Evolutionary conservation across 2,329 filamentous ascomycete species (phyloP).

Genomic region (Nemania sp.): DNA sequence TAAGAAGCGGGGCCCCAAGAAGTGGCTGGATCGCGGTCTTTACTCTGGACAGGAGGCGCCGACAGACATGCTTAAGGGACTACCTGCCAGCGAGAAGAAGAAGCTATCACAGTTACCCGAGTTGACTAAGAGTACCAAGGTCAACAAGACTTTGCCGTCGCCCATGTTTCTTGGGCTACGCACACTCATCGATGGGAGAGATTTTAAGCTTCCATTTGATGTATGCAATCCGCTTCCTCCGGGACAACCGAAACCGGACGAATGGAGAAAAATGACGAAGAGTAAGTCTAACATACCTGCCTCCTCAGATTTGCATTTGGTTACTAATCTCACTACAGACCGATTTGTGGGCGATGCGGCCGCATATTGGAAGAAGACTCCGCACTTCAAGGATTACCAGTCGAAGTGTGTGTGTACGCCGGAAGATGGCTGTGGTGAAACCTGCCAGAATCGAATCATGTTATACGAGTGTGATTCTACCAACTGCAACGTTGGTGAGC

Average conservation of each 20-base stretch:
- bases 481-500: constrained; percentile 81
- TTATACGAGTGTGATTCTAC: constrained; percentile 92
- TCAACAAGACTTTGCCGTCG: constrained; percentile 66
- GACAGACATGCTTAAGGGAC: constrained; percentile 49
- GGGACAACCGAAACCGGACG: constrained; percentile 87
- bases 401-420: constrained; percentile 77
- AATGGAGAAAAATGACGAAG: constrained; percentile 89
- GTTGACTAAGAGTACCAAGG: constrained; percentile 49
- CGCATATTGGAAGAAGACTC: constrained; percentile 78
- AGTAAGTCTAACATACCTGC: constrained; percentile 59
- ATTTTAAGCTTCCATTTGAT: constrained; percentile 89
- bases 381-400: constrained; percentile 72
- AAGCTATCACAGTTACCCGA: constrained; percentile 52
- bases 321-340: constrained; percentile 58
- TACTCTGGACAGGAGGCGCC: constrained; percentile 78
- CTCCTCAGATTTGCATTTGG: background rate
- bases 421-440: constrained; percentile 81
- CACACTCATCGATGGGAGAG: constrained; percentile 69
- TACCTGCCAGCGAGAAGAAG: constrained; percentile 57
- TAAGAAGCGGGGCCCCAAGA: constrained; percentile 62
- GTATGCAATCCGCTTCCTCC: constrained; percentile 84
- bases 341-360: constrained; percentile 86
- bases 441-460: constrained; percentile 95
- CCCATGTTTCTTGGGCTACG: constrained; percentile 79
- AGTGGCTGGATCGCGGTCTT: constrained; percentile 79